Evolutionary conservation across 1,284 basidiomycete genomes (phyloP).

Genomic region (Hemileia vastatrix): DNA sequence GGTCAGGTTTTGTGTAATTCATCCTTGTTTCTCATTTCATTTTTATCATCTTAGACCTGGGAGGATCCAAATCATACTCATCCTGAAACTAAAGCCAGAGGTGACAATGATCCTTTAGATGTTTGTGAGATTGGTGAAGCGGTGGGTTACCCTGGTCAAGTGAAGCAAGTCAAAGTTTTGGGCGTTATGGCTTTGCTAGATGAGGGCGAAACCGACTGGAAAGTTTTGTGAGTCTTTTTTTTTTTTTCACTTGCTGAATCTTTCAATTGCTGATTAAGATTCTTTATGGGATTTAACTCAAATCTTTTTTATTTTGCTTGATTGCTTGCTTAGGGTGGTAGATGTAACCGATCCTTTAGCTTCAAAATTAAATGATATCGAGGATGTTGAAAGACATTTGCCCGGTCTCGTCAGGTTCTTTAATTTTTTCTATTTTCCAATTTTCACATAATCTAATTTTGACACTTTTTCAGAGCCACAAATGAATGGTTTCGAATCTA

Average conservation of each 20-base stretch:
- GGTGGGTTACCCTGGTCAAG: constrained; percentile 91
- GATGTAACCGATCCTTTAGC: constrained; percentile 95
- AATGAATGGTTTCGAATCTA: constrained; percentile 32
- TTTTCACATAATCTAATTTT: background rate
- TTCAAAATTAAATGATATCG: constrained; percentile 93
- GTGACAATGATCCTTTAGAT: constrained; percentile 98
- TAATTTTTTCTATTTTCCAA: constrained; percentile 22
- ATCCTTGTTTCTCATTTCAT: background rate
- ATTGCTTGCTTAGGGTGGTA: constrained; percentile 54
- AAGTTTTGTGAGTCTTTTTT: constrained; percentile 50
- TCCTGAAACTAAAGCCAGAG: constrained; percentile 96
- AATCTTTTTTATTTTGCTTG: background rate
- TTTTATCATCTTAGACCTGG: constrained; percentile 68
- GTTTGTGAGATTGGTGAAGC: constrained; percentile 99
- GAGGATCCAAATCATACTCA: constrained; percentile 83
- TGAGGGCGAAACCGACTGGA: constrained; percentile 98
- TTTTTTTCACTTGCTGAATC: constrained; percentile 51
- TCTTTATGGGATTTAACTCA: no score
- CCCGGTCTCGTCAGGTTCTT: constrained; percentile 72
- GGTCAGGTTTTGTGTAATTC: background rate
- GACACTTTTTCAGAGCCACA: constrained; percentile 20
- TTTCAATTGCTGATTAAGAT: no score
- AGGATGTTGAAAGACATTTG: constrained; percentile 97
- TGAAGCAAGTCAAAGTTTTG: constrained; percentile 99
- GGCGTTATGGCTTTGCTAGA: constrained; percentile 99